These are phyloP conservation scores for Nicotiana paniculata DNA, from an alignment of 257 asterid species.

Conservation along the genomic window DNA sequence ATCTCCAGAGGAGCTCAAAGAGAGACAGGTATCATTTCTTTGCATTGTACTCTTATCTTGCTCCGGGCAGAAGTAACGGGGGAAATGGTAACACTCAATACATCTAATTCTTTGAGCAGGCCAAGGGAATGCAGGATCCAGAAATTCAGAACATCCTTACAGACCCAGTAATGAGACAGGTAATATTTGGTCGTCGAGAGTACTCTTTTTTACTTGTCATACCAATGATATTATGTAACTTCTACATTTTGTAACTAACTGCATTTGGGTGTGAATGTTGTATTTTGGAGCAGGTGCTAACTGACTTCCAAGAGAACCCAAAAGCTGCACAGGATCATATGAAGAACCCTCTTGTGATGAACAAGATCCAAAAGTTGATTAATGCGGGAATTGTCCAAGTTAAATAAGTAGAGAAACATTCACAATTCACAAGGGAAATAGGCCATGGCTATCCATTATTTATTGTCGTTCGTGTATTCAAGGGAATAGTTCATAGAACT, in stretches of 20 bases:
- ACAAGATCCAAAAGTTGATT: slow-evolving; percentile 80
- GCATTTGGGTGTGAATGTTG: not conserved
- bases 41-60: not conserved
- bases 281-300: slow-evolving; percentile 44
- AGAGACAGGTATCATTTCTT: slow-evolving; percentile 66
- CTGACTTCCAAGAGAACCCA: slow-evolving; percentile 78
- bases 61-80: not conserved
- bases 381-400: slow-evolving; percentile 88
- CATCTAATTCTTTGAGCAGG: slow-evolving; percentile 29
- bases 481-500: not conserved
- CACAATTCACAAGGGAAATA: not conserved
- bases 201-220: not conserved
- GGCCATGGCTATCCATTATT: not conserved
- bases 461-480: not conserved
- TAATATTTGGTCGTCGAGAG: not conserved
- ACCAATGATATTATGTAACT: not conserved
- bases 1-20: slow-evolving; percentile 88
- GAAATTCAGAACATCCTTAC: slow-evolving; percentile 88
- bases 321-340: slow-evolving; percentile 75
- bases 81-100: not conserved
- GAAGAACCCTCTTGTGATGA: slow-evolving; percentile 86
- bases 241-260: not conserved
- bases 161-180: slow-evolving; percentile 99
- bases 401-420: slow-evolving; percentile 16
- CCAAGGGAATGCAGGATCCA: slow-evolving; percentile 91